These are phyloP conservation scores for Clarkia xantiana DNA, from an alignment of 345 rosid genomes.

Conservation along the genomic window DNA sequence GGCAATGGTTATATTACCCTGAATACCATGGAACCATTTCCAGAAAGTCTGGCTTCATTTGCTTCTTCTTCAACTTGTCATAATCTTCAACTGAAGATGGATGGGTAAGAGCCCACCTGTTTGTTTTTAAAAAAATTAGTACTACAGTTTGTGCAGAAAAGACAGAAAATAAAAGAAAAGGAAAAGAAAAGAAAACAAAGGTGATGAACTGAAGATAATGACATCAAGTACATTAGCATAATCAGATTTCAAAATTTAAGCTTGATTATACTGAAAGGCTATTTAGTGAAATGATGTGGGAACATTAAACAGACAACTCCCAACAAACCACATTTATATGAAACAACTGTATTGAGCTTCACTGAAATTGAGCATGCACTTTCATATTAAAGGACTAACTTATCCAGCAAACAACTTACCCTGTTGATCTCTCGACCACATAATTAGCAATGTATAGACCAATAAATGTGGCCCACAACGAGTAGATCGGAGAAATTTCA, in stretches of 20 bases:
- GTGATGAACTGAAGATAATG: too few species aligned
- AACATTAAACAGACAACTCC: too few species aligned
- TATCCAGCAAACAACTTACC: slow-evolving; percentile 33
- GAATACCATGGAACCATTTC: slow-evolving; percentile 99
- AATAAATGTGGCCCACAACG: slow-evolving; percentile 96
- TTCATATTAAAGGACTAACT: neutral
- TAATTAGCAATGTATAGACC: slow-evolving; percentile 98
- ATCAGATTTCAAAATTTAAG: too few species aligned
- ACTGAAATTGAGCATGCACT: neutral
- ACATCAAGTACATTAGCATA: too few species aligned
- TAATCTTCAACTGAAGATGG: slow-evolving; percentile 67
- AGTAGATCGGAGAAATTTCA: slow-evolving; percentile 96
- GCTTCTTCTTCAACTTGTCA: slow-evolving; percentile 68
- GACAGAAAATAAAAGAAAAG: neutral
- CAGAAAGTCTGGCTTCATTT: slow-evolving; percentile 84
- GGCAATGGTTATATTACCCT: slow-evolving; percentile 42
- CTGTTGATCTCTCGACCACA: slow-evolving; percentile 95
- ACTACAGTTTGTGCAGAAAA: slow-evolving; percentile 1
- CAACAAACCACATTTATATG: too few species aligned
- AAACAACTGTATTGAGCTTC: neutral
- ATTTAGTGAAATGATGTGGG: too few species aligned
- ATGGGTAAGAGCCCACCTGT: slow-evolving; percentile 97
- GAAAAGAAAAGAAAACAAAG: neutral
- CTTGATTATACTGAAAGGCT: too few species aligned
- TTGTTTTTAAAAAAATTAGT: slow-evolving; percentile 9